phyloP scores from a whole-genome alignment of 768 basidiomycete species.

The Coprinopsis cinerea region DNA sequence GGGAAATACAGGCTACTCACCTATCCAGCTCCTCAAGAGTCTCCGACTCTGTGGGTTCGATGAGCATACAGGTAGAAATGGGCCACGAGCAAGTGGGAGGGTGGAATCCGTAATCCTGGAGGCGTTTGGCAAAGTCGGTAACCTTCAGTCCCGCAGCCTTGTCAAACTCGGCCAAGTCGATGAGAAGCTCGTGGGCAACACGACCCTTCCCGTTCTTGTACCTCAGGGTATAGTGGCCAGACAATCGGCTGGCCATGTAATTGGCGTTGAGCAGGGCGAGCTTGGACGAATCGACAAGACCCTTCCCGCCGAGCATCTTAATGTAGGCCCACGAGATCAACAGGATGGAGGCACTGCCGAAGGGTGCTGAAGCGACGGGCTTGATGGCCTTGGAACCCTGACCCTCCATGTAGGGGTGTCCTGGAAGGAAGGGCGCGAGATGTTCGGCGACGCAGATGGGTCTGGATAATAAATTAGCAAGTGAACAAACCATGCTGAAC shows the following conservation, averaged over 20 bases:
- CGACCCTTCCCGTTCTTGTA: slow-evolving; percentile 89
- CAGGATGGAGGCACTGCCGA: slow-evolving; percentile 90
- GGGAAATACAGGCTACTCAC: background rate
- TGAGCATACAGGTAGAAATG: slow-evolving; percentile 93
- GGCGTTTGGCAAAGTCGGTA: slow-evolving; percentile 91
- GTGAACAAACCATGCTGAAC: slow-evolving; percentile 4
- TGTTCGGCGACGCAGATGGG: slow-evolving; percentile 95
- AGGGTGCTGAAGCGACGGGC: slow-evolving; percentile 89
- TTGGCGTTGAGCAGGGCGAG: slow-evolving; percentile 92
- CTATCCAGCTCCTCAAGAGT: slow-evolving; percentile 88
- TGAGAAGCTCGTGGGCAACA: slow-evolving; percentile 93
- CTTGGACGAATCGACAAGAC: slow-evolving; percentile 80
- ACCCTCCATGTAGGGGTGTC: slow-evolving; percentile 68
- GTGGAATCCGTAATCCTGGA: slow-evolving; percentile 95
- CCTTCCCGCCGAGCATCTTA: slow-evolving; percentile 97
- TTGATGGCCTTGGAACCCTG: slow-evolving; percentile 71
- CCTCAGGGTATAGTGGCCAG: slow-evolving; percentile 76
- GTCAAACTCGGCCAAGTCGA: slow-evolving; percentile 94
- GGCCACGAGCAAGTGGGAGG: slow-evolving; percentile 99
- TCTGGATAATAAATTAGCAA: slow-evolving; percentile 25
- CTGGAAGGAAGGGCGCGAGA: slow-evolving; percentile 90
- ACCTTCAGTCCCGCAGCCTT: slow-evolving; percentile 88
- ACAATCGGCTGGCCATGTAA: slow-evolving; percentile 89
- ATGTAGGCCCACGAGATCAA: slow-evolving; percentile 99
- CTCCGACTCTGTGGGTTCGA: slow-evolving; percentile 97